Evolutionary conservation across 345 rosid genomes (phyloP).

Genomic region (Euphorbia pulcherrima): DNA sequence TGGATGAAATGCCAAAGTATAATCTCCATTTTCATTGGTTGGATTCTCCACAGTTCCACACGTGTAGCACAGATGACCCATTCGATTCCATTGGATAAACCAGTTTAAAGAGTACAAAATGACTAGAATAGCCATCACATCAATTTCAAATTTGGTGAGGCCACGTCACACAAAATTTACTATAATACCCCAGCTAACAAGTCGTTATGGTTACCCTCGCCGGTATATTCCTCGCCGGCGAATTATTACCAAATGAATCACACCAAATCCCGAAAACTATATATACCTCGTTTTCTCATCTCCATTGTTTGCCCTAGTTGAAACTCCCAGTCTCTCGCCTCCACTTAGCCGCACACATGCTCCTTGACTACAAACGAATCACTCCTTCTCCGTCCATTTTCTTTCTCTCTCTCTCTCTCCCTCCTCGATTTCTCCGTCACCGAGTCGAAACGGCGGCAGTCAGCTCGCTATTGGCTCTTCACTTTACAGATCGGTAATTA

Average conservation of each 20-base stretch:
- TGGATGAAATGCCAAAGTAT: not conserved
- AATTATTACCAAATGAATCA: not conserved
- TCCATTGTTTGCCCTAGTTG: conserved; percentile 11
- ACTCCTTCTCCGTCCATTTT: not conserved
- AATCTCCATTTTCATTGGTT: not conserved
- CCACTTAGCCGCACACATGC: conserved; percentile 15
- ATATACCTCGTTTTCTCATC: conserved; percentile 19
- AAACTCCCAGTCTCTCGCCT: conserved; percentile 4
- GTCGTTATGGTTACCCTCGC: not conserved
- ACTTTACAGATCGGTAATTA: conserved; percentile 10
- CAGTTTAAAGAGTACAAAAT: not conserved
- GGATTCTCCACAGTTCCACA: not conserved
- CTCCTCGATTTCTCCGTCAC: conserved; percentile 1
- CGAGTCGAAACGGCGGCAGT: not conserved
- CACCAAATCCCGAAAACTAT: conserved; percentile 28
- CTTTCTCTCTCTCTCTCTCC: not conserved
- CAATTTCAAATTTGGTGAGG: conserved; percentile 17
- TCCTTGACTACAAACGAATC: not conserved
- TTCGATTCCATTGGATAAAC: too few relatives aligned
- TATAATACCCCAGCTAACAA: not conserved
- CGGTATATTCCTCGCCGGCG: conserved; percentile 32
- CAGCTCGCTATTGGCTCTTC: not conserved
- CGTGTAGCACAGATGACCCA: not conserved
- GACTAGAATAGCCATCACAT: not conserved
- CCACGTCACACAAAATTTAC: conserved; percentile 14